Evolutionary conservation across 2,329 filamentous ascomycete species (phyloP).

Genomic region (Drechslerella coelobrocha): DNA sequence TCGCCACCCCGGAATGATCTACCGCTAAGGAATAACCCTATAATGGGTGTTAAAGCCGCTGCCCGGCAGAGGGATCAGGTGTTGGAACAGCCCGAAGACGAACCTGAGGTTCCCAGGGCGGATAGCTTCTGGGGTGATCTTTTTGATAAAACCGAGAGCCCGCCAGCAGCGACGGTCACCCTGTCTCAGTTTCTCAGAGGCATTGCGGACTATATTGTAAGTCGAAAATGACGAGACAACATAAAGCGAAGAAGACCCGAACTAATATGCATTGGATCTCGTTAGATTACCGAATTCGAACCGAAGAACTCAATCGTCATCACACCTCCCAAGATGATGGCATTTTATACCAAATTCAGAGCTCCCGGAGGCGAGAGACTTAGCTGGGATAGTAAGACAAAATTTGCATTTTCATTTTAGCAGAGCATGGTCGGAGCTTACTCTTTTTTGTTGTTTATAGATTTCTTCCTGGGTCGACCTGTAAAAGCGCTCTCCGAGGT

Average conservation of each 20-base stretch:
- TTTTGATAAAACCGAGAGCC: conserved; percentile 43
- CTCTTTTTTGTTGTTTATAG: conserved; percentile 21
- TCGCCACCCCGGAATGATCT: conserved; percentile 36
- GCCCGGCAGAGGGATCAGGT: conserved; percentile 42
- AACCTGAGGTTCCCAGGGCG: conserved; percentile 17
- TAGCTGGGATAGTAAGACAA: conserved; percentile 52
- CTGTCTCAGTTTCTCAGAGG: conserved; percentile 52
- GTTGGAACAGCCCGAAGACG: conserved; percentile 39
- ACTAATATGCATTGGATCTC: not conserved
- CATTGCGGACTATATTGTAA: conserved; percentile 54
- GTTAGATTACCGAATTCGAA: conserved; percentile 53
- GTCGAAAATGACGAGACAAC: not conserved
- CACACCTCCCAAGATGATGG: conserved; percentile 53
- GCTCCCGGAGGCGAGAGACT: conserved; percentile 49
- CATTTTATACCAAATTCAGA: conserved; percentile 52
- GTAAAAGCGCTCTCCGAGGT: conserved; percentile 52
- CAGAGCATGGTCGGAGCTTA: not conserved
- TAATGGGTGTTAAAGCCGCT: conserved; percentile 40
- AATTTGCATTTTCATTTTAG: not conserved
- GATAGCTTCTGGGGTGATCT: conserved; percentile 50
- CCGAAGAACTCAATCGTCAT: conserved; percentile 54
- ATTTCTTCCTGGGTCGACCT: conserved; percentile 52
- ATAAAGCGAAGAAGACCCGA: not conserved
- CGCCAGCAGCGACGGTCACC: conserved; percentile 51
- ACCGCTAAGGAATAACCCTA: conserved; percentile 27